A percentile compares a stretch with the other conserved stretches of the same genome.
Conservation (phyloP, 1,284 basidiomycete genomes). For the Apiotrichum laibachii region DNA sequence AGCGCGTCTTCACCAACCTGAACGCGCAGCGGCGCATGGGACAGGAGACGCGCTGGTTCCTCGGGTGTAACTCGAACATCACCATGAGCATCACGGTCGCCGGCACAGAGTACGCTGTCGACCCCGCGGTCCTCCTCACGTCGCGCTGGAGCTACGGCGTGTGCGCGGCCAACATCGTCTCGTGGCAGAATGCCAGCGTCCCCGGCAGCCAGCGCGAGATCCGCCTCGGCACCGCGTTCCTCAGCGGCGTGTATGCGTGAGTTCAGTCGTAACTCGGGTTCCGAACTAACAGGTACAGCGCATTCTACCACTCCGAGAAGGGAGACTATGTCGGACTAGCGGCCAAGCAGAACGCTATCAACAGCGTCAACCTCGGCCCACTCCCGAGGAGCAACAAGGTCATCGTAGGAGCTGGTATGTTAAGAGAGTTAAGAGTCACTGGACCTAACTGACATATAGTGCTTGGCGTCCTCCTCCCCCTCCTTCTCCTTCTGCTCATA, state of each 20-base stretch:
- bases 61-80: slow-evolving; percentile 42
- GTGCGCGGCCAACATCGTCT: slow-evolving; percentile 43
- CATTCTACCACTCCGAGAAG: slow-evolving; percentile 34
- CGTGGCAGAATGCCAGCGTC: slow-evolving; percentile 40
- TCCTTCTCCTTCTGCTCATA: slow-evolving; percentile 34
- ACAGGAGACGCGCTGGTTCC: slow-evolving; percentile 20
- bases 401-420: not conserved
- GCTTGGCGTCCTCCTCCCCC: slow-evolving; percentile 35
- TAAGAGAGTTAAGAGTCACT: too few species aligned
- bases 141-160: slow-evolving; percentile 20
- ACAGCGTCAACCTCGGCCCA: slow-evolving; percentile 11
- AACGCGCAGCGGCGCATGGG: slow-evolving; percentile 19
- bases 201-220: slow-evolving; percentile 40
- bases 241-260: slow-evolving; percentile 46
- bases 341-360: slow-evolving; percentile 40
- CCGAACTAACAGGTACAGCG: slow-evolving; percentile 22
- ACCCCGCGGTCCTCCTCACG: slow-evolving; percentile 32
- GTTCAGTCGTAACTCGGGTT: slow-evolving; percentile 10
- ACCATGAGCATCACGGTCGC: slow-evolving; percentile 35
- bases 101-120: slow-evolving; percentile 33
- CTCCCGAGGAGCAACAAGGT: not conserved
- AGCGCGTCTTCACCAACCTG: slow-evolving; percentile 28
- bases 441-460: slow-evolving; percentile 24
- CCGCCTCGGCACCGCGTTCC: slow-evolving; percentile 45
- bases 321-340: slow-evolving; percentile 43